Conservation (phyloP, 768 basidiomycete genomes). For the Collybia sordida region DNA sequence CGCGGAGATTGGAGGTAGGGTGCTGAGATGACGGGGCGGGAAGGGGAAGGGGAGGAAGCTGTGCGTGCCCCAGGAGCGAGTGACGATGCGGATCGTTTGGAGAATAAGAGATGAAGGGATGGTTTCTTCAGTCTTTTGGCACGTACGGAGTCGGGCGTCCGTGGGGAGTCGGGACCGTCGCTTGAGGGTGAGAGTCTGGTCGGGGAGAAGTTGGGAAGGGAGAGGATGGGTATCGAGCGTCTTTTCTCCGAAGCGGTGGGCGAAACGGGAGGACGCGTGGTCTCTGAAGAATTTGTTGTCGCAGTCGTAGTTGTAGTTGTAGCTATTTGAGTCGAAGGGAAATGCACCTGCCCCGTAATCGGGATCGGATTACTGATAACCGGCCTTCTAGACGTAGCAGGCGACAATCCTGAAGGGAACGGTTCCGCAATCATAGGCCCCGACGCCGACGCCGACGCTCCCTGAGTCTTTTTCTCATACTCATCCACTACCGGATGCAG, state of each 20-base stretch:
- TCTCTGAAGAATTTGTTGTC: conserved; percentile 26
- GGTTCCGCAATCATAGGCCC: conserved; percentile 29
- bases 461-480: conserved; percentile 15
- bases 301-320: no score
- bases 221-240: conserved; percentile 39
- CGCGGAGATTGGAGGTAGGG: conserved; percentile 30
- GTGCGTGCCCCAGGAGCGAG: conserved; percentile 23
- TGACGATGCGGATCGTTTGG: conserved; percentile 59
- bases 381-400: conserved; percentile 22
- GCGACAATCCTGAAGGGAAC: conserved; percentile 15
- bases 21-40: conserved; percentile 27
- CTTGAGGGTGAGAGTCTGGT: conserved; percentile 16
- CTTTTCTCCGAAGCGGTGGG: conserved; percentile 27
- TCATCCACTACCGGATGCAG: conserved; percentile 24
- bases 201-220: conserved; percentile 33
- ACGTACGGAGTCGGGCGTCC: conserved; percentile 28
- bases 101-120: conserved; percentile 66
- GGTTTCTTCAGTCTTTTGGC: conserved; percentile 58
- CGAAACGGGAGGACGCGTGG: conserved; percentile 6
- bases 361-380: conserved; percentile 29
- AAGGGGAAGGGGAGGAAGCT: conserved; percentile 17
- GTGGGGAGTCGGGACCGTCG: conserved; percentile 27
- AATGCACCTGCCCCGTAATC: conserved; percentile 38
- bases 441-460: background rate
- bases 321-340: conserved; percentile 39